phyloP scores from a whole-genome alignment of 2,329 filamentous ascomycete species.

The Delphinella strobiligena region DNA sequence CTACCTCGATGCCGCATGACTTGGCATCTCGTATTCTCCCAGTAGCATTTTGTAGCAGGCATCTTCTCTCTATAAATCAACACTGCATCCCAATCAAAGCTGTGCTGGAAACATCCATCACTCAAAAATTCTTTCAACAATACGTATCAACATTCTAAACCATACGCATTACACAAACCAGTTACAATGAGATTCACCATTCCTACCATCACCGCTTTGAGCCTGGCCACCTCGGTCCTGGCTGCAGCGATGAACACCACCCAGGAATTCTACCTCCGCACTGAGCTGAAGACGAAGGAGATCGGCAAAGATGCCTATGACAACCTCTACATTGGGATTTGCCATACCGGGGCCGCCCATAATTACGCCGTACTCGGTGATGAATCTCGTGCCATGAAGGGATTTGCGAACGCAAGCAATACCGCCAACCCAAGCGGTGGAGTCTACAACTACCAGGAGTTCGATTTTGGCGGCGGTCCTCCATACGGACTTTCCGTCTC shows the following conservation, averaged over 20 bases:
- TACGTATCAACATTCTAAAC: too few relatives aligned
- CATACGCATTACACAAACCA: too few relatives aligned
- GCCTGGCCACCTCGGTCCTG: background rate
- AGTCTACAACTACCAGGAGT: constrained; percentile 16
- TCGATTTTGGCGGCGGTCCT: constrained; percentile 19
- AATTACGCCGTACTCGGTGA: constrained; percentile 18
- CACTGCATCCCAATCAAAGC: too few relatives aligned
- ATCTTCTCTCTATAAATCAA: too few relatives aligned
- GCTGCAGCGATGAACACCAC: constrained; percentile 14
- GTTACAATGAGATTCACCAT: background rate
- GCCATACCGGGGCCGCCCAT: constrained; percentile 14
- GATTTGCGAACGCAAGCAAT: constrained; percentile 18
- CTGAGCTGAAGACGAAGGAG: constrained; percentile 14
- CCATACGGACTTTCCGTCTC: constrained; percentile 13
- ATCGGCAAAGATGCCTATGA: constrained; percentile 13
- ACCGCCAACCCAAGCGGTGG: constrained; percentile 12
- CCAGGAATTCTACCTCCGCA: constrained; percentile 18
- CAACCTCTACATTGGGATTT: constrained; percentile 17
- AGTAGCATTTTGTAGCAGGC: too few relatives aligned
- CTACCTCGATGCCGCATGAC: too few relatives aligned
- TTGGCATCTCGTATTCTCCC: too few relatives aligned
- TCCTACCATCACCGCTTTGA: background rate
- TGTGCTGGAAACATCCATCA: too few relatives aligned
- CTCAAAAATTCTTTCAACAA: too few relatives aligned
- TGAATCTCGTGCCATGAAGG: constrained; percentile 11